These are phyloP conservation scores for Herpetomonas samuelpessoai DNA, from an alignment of 208 protist genomes.

Conservation along the genomic window DNA sequence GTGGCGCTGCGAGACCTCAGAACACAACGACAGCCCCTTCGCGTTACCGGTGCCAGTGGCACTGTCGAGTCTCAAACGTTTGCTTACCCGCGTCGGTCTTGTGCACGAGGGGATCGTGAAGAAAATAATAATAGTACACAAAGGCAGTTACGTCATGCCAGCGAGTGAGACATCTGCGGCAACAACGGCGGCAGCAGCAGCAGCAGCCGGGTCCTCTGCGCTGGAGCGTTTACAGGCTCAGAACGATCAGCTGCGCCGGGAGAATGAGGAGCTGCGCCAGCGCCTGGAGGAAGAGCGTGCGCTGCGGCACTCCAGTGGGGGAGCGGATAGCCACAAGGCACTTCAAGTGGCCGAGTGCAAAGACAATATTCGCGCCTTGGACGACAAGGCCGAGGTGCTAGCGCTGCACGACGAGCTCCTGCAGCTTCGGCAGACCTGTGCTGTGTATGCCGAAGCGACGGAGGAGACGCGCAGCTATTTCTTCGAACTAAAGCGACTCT, in stretches of 20 bases:
- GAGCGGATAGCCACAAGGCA: slow-evolving; percentile 17
- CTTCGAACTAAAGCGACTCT: slow-evolving; percentile 73
- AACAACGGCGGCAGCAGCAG: no score
- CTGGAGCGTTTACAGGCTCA: slow-evolving; percentile 29
- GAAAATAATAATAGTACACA: no score
- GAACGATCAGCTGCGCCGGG: slow-evolving; percentile 34
- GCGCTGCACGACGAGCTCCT: slow-evolving; percentile 60
- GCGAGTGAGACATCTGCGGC: no score
- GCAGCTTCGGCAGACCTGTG: slow-evolving; percentile 45
- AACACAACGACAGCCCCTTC: no score
- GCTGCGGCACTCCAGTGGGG: slow-evolving; percentile 26
- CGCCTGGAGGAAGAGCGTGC: slow-evolving; percentile 31
- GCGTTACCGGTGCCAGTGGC: no score
- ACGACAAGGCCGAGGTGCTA: slow-evolving; percentile 37
- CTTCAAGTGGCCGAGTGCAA: slow-evolving; percentile 22
- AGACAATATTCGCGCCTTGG: slow-evolving; percentile 26
- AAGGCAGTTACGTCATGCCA: no score
- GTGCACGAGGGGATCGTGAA: no score
- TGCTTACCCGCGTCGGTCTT: no score
- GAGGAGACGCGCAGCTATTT: slow-evolving; percentile 69
- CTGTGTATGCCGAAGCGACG: slow-evolving; percentile 62
- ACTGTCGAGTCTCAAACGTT: no score
- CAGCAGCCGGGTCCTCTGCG: no score
- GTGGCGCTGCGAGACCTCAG: no score
- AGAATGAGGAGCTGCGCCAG: slow-evolving; percentile 43